Percentiles rank a stretch among this genome's conserved stretches.
Conservation (phyloP, 192 early-diverging fungal species). For the Coemansia sp. region DNA sequence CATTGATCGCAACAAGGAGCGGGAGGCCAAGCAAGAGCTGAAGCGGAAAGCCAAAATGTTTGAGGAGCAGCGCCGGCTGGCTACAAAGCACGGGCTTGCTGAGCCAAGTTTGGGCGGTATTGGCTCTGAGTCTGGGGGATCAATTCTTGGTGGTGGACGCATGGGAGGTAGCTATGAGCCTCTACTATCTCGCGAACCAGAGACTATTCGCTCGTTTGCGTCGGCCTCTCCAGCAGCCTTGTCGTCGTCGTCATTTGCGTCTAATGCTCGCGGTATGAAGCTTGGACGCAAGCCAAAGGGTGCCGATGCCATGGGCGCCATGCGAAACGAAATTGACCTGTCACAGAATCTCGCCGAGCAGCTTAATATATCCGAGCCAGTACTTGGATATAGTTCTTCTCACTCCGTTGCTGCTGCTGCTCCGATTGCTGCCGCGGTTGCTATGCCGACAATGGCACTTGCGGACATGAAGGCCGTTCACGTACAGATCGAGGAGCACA, state of each 20-base stretch:
- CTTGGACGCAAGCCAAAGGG: conserved; percentile 89
- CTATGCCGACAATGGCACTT: conserved; percentile 26
- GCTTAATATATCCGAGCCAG: conserved; percentile 26
- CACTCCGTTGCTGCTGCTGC: background rate
- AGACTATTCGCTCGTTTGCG: conserved; percentile 39
- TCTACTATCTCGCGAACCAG: conserved; percentile 44
- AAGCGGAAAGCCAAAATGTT: conserved; percentile 89
- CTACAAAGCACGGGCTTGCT: conserved; percentile 57
- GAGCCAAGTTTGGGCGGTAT: conserved; percentile 59
- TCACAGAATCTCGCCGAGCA: conserved; percentile 49
- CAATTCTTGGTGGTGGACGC: conserved; percentile 58
- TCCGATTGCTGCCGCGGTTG: conserved; percentile 8
- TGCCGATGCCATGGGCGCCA: conserved; percentile 76
- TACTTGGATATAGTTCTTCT: background rate
- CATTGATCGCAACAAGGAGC: conserved; percentile 92
- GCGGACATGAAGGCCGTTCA: conserved; percentile 77
- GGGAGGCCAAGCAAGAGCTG: conserved; percentile 95
- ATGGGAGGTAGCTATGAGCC: conserved; percentile 56
- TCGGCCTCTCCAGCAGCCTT: conserved; percentile 22
- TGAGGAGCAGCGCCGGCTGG: conserved; percentile 88
- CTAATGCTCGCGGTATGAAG: conserved; percentile 86
- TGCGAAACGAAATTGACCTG: conserved; percentile 82
- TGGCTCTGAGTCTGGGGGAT: conserved; percentile 58
- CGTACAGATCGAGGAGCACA: conserved; percentile 84
- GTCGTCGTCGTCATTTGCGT: conserved; percentile 26